Evolutionary conservation across 2,329 filamentous ascomycete species (phyloP).

Genomic region (Penicillium crustosum): DNA sequence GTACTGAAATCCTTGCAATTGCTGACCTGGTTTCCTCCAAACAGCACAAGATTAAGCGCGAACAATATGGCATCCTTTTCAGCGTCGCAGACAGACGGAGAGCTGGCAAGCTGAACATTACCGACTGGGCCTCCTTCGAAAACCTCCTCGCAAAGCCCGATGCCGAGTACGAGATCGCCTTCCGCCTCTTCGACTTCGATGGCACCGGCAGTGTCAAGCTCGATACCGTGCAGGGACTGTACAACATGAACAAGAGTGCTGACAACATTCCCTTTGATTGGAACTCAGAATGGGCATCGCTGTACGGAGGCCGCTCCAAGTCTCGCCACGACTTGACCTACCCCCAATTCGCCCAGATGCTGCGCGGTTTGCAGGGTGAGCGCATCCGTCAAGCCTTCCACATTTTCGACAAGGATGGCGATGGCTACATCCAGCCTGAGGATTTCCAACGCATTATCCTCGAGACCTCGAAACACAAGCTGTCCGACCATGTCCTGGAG

Average conservation of each 20-base stretch:
- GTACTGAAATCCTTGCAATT: background rate
- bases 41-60: slow-evolving; percentile 95
- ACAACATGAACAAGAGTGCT: slow-evolving; percentile 83
- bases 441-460: slow-evolving; percentile 96
- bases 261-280: slow-evolving; percentile 91
- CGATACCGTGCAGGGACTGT: slow-evolving; percentile 79
- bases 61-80: slow-evolving; percentile 94
- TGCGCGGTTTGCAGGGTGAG: slow-evolving; percentile 93
- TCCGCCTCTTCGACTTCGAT: slow-evolving; percentile 89
- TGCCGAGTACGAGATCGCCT: slow-evolving; percentile 98
- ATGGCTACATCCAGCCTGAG: slow-evolving; percentile 92
- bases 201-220: slow-evolving; percentile 84
- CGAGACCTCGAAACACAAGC: slow-evolving; percentile 90
- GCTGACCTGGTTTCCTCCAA: slow-evolving; percentile 22
- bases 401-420: slow-evolving; percentile 82
- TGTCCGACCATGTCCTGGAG: slow-evolving; percentile 90
- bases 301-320: slow-evolving; percentile 88
- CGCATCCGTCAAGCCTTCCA: slow-evolving; percentile 94
- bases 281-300: slow-evolving; percentile 92
- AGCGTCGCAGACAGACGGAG: slow-evolving; percentile 78
- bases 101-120: slow-evolving; percentile 70
- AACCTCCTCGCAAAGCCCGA: slow-evolving; percentile 91
- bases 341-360: slow-evolving; percentile 95
- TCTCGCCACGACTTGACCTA: slow-evolving; percentile 91
- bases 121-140: slow-evolving; percentile 91